A percentile compares a stretch with the other conserved stretches of the same genome.
Evolutionary conservation across 1,139 yeast genomes (phyloP).

Genomic region (Pichia inconspicua): DNA sequence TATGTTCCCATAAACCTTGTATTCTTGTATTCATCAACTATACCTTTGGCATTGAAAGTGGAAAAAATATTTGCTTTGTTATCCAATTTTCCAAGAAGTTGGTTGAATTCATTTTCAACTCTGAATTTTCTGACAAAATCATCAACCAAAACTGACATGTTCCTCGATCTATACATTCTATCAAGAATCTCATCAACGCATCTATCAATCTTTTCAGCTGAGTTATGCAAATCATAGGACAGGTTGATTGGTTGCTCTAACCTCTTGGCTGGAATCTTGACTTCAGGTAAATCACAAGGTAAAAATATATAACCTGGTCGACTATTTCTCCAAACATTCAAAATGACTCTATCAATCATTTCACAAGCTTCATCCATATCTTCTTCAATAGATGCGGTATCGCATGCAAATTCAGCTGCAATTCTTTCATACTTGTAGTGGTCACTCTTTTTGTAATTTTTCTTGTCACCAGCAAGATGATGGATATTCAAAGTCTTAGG

Average conservation of each 20-base stretch:
- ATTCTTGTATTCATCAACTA: constrained; percentile 49
- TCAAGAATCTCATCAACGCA: constrained; percentile 42
- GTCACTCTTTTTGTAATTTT: constrained; percentile 44
- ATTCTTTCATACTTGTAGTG: constrained; percentile 58
- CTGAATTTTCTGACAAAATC: constrained; percentile 51
- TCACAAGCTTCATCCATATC: constrained; percentile 39
- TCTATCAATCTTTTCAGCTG: constrained; percentile 25
- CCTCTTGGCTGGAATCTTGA: constrained; percentile 36
- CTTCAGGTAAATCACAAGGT: constrained; percentile 61
- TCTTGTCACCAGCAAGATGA: constrained; percentile 57
- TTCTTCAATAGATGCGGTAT: constrained; percentile 43
- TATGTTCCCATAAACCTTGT: constrained; percentile 60
- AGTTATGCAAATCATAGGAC: constrained; percentile 19
- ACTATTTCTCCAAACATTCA: constrained; percentile 43
- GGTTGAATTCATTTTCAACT: constrained; percentile 33
- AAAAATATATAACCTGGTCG: constrained; percentile 78
- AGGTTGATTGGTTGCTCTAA: constrained; percentile 23
- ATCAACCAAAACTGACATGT: constrained; percentile 62
- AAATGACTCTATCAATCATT: constrained; percentile 59
- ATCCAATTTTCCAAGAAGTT: constrained; percentile 35
- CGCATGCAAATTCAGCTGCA: constrained; percentile 51
- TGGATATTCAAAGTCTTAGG: constrained; percentile 35
- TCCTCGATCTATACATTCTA: constrained; percentile 42
- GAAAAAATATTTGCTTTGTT: constrained; percentile 39
- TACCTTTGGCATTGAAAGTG: constrained; percentile 43